A percentile compares a stretch with the other conserved stretches of the same genome.
Conservation (phyloP, 768 basidiomycete species). For the Astraeus odoratus region DNA sequence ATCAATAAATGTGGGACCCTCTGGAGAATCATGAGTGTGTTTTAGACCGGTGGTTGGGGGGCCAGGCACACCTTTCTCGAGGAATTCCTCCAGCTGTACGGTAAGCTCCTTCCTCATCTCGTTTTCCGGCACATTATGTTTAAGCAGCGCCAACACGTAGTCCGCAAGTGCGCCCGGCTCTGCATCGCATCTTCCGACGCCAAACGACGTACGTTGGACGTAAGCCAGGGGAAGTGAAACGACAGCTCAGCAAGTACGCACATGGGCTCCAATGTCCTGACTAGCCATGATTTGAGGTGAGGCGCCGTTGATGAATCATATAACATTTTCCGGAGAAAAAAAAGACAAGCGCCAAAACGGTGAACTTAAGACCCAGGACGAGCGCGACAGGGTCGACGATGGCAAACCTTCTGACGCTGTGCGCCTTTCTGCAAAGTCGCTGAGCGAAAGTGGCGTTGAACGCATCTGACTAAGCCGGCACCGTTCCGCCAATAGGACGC, state of each 20-base stretch:
- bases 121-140: conserved; percentile 76
- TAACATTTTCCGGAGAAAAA: conserved; percentile 40
- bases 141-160: conserved; percentile 89
- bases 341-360: conserved; percentile 1
- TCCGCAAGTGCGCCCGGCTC: conserved; percentile 91
- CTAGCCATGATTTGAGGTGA: conserved; percentile 83
- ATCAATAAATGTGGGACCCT: conserved; percentile 73
- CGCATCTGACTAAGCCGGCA: conserved; percentile 4
- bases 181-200: conserved; percentile 78
- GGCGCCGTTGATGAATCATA: conserved; percentile 56
- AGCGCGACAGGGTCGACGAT: background rate
- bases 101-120: conserved; percentile 78
- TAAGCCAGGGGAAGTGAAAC: background rate
- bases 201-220: background rate
- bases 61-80: conserved; percentile 68
- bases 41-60: background rate
- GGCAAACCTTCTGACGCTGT: background rate
- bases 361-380: conserved; percentile 7
- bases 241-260: conserved; percentile 33
- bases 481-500: no score
- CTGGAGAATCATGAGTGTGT: conserved; percentile 28
- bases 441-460: conserved; percentile 1
- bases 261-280: conserved; percentile 89
- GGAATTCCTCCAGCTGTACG: conserved; percentile 82
- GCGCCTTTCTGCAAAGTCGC: background rate